Percentiles rank a stretch among this genome's conserved stretches.
Evolutionary conservation across 805 yeast genomes (phyloP).

Genomic region (Debaryomyces castellii): DNA sequence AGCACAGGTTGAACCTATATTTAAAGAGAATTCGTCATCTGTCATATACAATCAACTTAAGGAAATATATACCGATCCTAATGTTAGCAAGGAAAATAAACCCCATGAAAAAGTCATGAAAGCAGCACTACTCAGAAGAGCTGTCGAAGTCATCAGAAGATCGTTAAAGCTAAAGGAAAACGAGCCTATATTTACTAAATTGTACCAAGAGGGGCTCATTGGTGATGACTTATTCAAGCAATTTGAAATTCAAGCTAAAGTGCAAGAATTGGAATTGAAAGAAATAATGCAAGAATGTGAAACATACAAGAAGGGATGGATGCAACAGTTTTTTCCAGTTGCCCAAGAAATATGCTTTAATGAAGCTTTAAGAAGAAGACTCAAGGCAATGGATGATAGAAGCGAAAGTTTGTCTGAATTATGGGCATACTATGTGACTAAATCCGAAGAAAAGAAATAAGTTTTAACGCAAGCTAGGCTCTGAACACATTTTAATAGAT

Average conservation of each 20-base stretch:
- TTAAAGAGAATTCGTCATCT: constrained; percentile 64
- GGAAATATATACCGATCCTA: constrained; percentile 41
- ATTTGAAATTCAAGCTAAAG: constrained; percentile 70
- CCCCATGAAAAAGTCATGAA: constrained; percentile 79
- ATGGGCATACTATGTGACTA: constrained; percentile 32
- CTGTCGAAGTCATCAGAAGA: constrained; percentile 87
- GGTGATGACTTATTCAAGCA: constrained; percentile 89
- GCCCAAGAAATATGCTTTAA: constrained; percentile 91
- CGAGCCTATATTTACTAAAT: constrained; percentile 62
- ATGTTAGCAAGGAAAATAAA: constrained; percentile 37
- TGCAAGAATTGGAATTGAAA: constrained; percentile 78
- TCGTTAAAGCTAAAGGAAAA: constrained; percentile 78
- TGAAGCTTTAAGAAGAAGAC: constrained; percentile 83
- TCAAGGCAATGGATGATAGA: constrained; percentile 44
- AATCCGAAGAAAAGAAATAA: constrained; percentile 9
- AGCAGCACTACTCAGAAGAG: constrained; percentile 54
- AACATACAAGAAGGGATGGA: constrained; percentile 74
- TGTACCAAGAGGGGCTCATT: constrained; percentile 85
- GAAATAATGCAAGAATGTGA: constrained; percentile 78
- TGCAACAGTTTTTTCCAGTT: constrained; percentile 67
- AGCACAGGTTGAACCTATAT: constrained; percentile 67
- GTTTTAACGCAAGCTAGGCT: neutral
- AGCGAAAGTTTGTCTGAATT: constrained; percentile 28
- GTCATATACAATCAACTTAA: constrained; percentile 63
- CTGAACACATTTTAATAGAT: too few relatives aligned